Conservation (phyloP, 2,329 filamentous ascomycete species). For the Cyclaneusma minus region DNA sequence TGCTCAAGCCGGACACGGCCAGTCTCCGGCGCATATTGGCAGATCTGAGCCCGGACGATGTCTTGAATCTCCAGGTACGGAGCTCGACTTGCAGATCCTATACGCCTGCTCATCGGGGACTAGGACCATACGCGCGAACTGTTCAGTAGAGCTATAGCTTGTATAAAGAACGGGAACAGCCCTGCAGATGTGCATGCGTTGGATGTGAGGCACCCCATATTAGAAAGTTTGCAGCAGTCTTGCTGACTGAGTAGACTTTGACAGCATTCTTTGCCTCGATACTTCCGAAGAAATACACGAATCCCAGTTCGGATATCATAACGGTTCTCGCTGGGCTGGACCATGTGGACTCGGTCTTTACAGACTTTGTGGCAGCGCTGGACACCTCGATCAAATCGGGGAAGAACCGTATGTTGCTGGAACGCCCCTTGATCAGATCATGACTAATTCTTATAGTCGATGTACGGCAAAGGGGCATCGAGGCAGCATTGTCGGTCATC, state of each 20-base stretch:
- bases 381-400: slow-evolving; percentile 65
- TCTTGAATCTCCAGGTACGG: slow-evolving; percentile 63
- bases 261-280: slow-evolving; percentile 74
- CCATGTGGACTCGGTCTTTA: slow-evolving; percentile 72
- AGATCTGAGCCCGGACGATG: slow-evolving; percentile 54
- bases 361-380: slow-evolving; percentile 71
- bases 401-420: slow-evolving; percentile 26
- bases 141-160: slow-evolving; percentile 56
- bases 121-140: slow-evolving; percentile 36
- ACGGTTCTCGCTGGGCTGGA: slow-evolving; percentile 78
- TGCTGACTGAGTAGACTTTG: slow-evolving; percentile 54
- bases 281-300: slow-evolving; percentile 80
- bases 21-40: slow-evolving; percentile 55
- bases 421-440: slow-evolving; percentile 14
- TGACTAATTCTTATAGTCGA: slow-evolving; percentile 44
- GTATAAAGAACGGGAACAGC: slow-evolving; percentile 43
- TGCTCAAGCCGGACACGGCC: slow-evolving; percentile 63
- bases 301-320: slow-evolving; percentile 91
- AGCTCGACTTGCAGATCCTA: slow-evolving; percentile 16
- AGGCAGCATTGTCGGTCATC: slow-evolving; percentile 68
- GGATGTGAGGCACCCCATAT: slow-evolving; percentile 50
- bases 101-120: slow-evolving; percentile 4
- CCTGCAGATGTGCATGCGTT: slow-evolving; percentile 64
- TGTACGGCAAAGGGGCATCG: slow-evolving; percentile 63
- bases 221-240: too few relatives aligned